A percentile compares a stretch with the other conserved stretches of the same genome.
phyloP scores from a whole-genome alignment of 2,329 filamentous ascomycete genomes.

The Xylariaceae sp. region DNA sequence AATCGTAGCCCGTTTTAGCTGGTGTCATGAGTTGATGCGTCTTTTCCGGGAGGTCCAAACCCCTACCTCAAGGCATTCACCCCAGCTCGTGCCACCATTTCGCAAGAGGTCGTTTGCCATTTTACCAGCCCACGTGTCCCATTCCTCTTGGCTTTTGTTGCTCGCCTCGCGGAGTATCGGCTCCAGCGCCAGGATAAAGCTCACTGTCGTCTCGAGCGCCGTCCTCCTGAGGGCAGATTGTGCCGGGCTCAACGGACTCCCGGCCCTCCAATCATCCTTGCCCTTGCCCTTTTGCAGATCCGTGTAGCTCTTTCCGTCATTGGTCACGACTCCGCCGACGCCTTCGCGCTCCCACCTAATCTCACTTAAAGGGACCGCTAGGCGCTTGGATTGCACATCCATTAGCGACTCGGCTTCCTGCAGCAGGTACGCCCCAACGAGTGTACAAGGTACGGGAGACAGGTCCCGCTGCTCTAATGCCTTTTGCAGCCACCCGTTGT shows the following conservation, averaged over 20 bases:
- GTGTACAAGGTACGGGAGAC: conserved; percentile 69
- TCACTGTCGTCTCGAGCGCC: conserved; percentile 74
- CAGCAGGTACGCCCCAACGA: conserved; percentile 70
- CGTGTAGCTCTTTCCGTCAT: conserved; percentile 55
- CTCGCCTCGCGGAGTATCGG: conserved; percentile 75
- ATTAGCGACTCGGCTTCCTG: conserved; percentile 70
- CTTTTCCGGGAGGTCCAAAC: conserved; percentile 85
- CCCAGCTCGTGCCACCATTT: conserved; percentile 71
- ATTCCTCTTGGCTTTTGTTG: conserved; percentile 84
- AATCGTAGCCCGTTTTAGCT: conserved; percentile 4
- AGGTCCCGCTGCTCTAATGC: conserved; percentile 68
- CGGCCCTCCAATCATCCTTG: conserved; percentile 33
- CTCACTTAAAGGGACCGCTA: conserved; percentile 83
- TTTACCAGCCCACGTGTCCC: conserved; percentile 82
- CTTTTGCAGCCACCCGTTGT: conserved; percentile 75
- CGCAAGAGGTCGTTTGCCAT: conserved; percentile 81
- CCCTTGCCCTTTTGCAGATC: conserved; percentile 47
- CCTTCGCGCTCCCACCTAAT: conserved; percentile 82
- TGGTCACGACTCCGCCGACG: conserved; percentile 56
- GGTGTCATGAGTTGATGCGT: conserved; percentile 21
- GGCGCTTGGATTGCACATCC: conserved; percentile 65
- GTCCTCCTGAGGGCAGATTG: conserved; percentile 72
- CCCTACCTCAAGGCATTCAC: conserved; percentile 80
- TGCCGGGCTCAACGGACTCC: conserved; percentile 55
- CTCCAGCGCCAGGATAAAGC: conserved; percentile 81